Evolutionary conservation across 768 basidiomycete species (phyloP), one percentile per base, ranked within the genome.

Genomic region (Boletus vinaceobasis): DNA sequence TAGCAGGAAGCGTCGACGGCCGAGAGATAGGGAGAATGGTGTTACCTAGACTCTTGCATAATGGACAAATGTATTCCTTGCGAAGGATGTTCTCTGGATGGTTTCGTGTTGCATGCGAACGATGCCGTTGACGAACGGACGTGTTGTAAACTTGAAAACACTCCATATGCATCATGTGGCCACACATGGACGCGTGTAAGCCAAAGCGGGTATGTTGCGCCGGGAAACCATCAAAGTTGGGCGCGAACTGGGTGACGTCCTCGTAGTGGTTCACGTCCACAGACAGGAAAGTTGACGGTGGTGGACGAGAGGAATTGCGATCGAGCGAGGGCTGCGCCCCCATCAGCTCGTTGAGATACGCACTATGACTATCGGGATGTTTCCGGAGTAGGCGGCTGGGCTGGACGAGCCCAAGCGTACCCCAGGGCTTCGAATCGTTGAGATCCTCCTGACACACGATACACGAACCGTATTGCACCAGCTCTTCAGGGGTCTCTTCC

Each of bases 381-480:
- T 83, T 82, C 43, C 96, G 82, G 17, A 98, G 77, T 42, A 94
- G 73, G 43, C 89, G 80, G 68, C 94, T 95, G 0, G 95, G 88
- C 64, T 98, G 96, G 7, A 99, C 67, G 43, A 95, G 75, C 1
- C 90, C 92, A 17, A 99, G 81, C 31, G 83, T 82, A 6, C 97
- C 97, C 69, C 97, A 98, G 0, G 90, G 76, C 56, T 81, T 79
- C 15, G 79, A 72, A 3, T 79, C 66, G 60, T 84, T 88, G 48
- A 98, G 81, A 56, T 94, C 91, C 66, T 98, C 97, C 67, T 98
- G 97, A 62, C 97, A 99, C 10, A 98, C 94, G 58, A 99, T 98
- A 67, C 97, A 99, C n/a, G 87, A 88, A 3, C 96, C 96, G 56
- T 85, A 87, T 13, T 87, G 86, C 3, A 79, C 67, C 21, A 77